Conservation (phyloP, 345 rosid genomes). For the Clarkia xantiana region DNA sequence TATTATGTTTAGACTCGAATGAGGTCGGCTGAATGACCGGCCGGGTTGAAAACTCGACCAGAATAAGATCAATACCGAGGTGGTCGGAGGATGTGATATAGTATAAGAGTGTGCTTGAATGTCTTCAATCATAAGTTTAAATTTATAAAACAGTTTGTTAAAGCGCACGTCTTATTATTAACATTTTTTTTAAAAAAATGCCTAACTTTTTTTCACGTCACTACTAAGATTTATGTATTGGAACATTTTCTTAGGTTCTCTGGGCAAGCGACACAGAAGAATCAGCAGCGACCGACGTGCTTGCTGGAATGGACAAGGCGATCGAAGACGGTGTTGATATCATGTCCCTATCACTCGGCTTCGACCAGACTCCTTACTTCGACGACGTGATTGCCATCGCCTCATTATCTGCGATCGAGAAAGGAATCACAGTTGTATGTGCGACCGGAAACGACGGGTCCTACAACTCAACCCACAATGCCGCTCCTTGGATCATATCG, state of each 20-base stretch:
- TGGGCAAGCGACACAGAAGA: slow-evolving; percentile 12
- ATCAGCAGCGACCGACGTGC: slow-evolving; percentile 29
- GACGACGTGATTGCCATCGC: slow-evolving; percentile 35
- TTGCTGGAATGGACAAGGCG: slow-evolving; percentile 62
- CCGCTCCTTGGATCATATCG: slow-evolving; percentile 35
- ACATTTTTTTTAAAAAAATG: too few relatives aligned
- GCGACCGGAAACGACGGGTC: slow-evolving; percentile 45
- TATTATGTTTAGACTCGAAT: too few relatives aligned
- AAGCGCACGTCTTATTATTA: too few relatives aligned
- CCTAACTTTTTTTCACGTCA: too few relatives aligned
- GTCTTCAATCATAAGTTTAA: too few relatives aligned
- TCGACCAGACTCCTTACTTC: slow-evolving; percentile 17
- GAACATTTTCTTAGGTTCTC: slow-evolving; percentile 4
- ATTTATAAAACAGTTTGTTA: too few relatives aligned
- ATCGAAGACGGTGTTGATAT: slow-evolving; percentile 53
- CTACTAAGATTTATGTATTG: too few relatives aligned
- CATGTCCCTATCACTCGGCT: slow-evolving; percentile 43
- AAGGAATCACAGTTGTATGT: slow-evolving; percentile 27
- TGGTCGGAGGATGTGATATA: too few relatives aligned
- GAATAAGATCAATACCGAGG: too few relatives aligned
- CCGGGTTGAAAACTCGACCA: too few relatives aligned
- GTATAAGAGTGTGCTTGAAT: too few relatives aligned
- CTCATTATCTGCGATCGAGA: slow-evolving; percentile 40
- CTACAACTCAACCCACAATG: slow-evolving; percentile 11
- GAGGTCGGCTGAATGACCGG: too few relatives aligned